Evolutionary conservation across 306 rosid genomes (phyloP).

Genomic region (Cercis canadensis): DNA sequence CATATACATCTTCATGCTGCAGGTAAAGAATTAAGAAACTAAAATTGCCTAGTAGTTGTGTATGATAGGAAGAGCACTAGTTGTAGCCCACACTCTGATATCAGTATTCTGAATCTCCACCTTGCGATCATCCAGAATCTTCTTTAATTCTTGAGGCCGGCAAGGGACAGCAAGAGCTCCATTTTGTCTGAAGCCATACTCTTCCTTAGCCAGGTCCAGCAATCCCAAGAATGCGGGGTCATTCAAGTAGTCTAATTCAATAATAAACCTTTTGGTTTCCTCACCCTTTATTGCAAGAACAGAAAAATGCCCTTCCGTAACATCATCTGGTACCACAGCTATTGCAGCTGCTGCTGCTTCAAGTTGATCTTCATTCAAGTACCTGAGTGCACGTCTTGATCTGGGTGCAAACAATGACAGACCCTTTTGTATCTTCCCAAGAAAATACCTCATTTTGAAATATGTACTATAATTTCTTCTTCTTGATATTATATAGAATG

Average conservation of each 20-base stretch:
- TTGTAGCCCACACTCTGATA: neutral
- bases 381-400: slow-evolving; percentile 28
- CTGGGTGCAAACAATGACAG: slow-evolving; percentile 40
- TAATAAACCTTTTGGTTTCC: slow-evolving; percentile 58
- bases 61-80: too few relatives aligned
- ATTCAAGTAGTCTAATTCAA: slow-evolving; percentile 54
- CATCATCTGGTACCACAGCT: slow-evolving; percentile 42
- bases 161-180: slow-evolving; percentile 81
- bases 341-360: slow-evolving; percentile 8
- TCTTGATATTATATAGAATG: neutral
- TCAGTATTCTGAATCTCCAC: neutral
- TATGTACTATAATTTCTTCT: slow-evolving; percentile 9
- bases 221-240: slow-evolving; percentile 64
- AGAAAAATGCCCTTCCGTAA: slow-evolving; percentile 61
- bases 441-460: slow-evolving; percentile 41
- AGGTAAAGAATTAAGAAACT: neutral
- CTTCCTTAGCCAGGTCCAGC: slow-evolving; percentile 64
- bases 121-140: slow-evolving; percentile 50
- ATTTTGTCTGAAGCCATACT: slow-evolving; percentile 62
- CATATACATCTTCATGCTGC: neutral
- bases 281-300: slow-evolving; percentile 64
- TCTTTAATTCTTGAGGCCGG: slow-evolving; percentile 57
- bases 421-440: slow-evolving; percentile 50
- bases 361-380: slow-evolving; percentile 28
- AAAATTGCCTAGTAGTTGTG: neutral